Evolutionary conservation across 2,329 filamentous ascomycete genomes (phyloP).

Genomic region (Colletotrichum destructivum): DNA sequence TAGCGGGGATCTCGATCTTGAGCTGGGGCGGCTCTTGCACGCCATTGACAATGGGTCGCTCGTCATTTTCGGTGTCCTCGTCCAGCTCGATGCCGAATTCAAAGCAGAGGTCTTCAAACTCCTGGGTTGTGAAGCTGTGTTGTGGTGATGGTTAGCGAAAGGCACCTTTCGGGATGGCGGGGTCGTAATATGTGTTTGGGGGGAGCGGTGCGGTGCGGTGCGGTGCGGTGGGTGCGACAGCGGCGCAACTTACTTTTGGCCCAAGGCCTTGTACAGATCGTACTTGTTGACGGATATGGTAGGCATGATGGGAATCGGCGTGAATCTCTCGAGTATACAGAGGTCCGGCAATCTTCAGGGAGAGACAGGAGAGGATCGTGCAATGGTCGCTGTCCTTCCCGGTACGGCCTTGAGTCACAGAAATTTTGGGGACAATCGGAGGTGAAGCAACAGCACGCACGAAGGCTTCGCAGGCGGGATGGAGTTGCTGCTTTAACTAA

Average conservation of each 20-base stretch:
- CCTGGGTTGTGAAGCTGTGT: constrained; percentile 88
- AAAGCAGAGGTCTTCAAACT: constrained; percentile 98
- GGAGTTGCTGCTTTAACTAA: constrained; percentile 36
- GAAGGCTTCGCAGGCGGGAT: constrained; percentile 35
- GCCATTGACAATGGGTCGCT: constrained; percentile 81
- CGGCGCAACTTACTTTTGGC: constrained; percentile 78
- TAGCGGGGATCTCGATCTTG: constrained; percentile 98
- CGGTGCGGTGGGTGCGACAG: constrained; percentile 15
- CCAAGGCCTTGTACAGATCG: constrained; percentile 92
- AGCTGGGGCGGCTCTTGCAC: constrained; percentile 91
- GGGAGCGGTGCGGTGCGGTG: constrained; percentile 7
- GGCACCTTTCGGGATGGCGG: constrained; percentile 34
- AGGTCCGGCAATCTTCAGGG: constrained; percentile 32
- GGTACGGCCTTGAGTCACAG: constrained; percentile 56
- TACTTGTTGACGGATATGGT: constrained; percentile 98
- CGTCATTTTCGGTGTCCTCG: constrained; percentile 88
- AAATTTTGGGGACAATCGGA: constrained; percentile 52
- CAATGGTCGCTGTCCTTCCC: constrained; percentile 38
- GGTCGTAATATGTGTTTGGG: constrained; percentile 24
- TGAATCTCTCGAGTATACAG: constrained; percentile 29
- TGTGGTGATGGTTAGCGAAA: constrained; percentile 41
- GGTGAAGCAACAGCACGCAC: constrained; percentile 34
- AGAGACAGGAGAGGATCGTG: constrained; percentile 32
- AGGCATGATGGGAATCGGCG: constrained; percentile 75
- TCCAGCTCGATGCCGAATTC: constrained; percentile 98